Conservation (phyloP, 1,284 basidiomycete species). For the Cryptococcus floricola region DNA sequence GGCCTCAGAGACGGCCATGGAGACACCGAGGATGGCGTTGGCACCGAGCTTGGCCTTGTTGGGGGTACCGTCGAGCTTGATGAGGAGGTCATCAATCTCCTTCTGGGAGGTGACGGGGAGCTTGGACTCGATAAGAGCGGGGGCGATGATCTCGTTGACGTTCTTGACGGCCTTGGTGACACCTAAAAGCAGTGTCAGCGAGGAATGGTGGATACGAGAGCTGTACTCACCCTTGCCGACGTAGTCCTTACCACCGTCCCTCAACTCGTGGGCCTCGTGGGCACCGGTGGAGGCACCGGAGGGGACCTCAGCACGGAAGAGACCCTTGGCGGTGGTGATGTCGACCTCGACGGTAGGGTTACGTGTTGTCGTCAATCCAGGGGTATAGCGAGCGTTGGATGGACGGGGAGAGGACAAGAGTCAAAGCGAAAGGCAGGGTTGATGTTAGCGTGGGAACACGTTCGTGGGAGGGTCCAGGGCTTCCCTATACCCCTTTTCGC, state of each 20-base stretch:
- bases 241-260: constrained; percentile 93
- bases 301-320: constrained; percentile 91
- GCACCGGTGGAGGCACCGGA: constrained; percentile 98
- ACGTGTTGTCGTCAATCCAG: constrained; percentile 33
- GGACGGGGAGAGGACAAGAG: neutral
- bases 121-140: constrained; percentile 80
- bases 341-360: constrained; percentile 97
- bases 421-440: constrained; percentile 5
- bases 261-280: constrained; percentile 98
- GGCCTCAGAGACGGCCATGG: constrained; percentile 91
- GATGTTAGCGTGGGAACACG: constrained; percentile 23
- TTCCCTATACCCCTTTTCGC: too few relatives aligned
- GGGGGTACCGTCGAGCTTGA: constrained; percentile 94
- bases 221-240: constrained; percentile 81
- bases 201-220: neutral
- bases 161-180: constrained; percentile 91
- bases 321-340: constrained; percentile 81
- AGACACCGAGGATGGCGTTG: constrained; percentile 98
- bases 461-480: neutral
- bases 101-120: constrained; percentile 88
- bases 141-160: constrained; percentile 89
- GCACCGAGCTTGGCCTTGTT: constrained; percentile 99
- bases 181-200: constrained; percentile 53
- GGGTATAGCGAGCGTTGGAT: neutral
- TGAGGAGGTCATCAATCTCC: constrained; percentile 96